Base-by-base conservation (phyloP, 2,329 filamentous ascomycete genomes). In the Passalora sequoiae region DNA sequence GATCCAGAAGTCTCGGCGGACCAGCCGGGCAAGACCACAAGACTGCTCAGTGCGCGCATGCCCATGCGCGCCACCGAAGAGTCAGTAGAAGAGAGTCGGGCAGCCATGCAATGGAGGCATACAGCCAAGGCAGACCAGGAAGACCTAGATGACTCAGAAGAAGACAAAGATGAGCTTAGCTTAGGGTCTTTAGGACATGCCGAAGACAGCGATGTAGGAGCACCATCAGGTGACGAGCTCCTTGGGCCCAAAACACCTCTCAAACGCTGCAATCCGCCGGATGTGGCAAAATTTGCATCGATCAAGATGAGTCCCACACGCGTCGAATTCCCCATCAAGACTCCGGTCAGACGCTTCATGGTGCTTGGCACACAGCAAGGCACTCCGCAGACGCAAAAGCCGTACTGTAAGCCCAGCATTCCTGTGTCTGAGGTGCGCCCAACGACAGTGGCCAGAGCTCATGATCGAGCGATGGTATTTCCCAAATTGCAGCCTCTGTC, bases 181-280 rank as follows among this genome's bases (percentile, higher is more conserved):
- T 20, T 21, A 24, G 33, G 24, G 9, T 17, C 33, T 3, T 17
- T 8, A 12, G 12, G 6, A 8, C 32, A 53, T 4, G 24, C 21
- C 4, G 40, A 46, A 6, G 51, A 56, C 17, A 44, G 42, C n/a
- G 31, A 37, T 13, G 31, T 27, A 9, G 43, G 50, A 10, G 19
- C 55, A 7, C 38, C 29, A 7, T 63, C 60, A 9, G 57, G 56
- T 5, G 61, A 64, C 38, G 61, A 63, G 47, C 51, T 63, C 17
- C 54, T 51, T 33, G 60, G 58, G 2, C 59, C 61, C 1, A 63
- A 60, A 46, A 63, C 60, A 10, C 59, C 59, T 8, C 58, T 61
- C 58, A 58, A 55, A 45, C 54, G 60, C 7, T 41, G 49, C 8
- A 59, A 51, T 38, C 49, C 50, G 5, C 46, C 41, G 8, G 47